These are phyloP conservation scores for Petunia hybrid DNA, from an alignment of 305 asterid species.

Conservation along the genomic window DNA sequence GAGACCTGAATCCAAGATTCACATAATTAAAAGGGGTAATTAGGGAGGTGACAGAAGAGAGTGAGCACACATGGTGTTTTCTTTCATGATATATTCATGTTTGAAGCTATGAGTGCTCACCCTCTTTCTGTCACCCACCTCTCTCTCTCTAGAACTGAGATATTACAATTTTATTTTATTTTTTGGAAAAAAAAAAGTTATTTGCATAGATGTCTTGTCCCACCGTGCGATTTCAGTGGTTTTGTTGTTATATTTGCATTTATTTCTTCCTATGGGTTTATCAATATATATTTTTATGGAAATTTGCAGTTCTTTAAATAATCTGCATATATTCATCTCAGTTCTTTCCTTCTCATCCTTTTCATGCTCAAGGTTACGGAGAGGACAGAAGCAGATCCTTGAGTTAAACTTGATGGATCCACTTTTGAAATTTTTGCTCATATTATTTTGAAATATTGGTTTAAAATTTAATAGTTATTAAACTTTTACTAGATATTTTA, in stretches of 20 bases:
- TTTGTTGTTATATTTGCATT: too few relatives aligned
- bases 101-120: constrained; percentile 32
- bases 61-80: constrained; percentile 29
- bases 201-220: too few relatives aligned
- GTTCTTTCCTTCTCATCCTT: neutral
- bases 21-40: neutral
- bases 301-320: neutral
- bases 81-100: constrained; percentile 22
- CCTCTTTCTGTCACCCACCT: constrained; percentile 25
- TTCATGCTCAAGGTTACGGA: neutral
- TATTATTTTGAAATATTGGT: too few relatives aligned
- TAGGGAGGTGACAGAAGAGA: constrained; percentile 30
- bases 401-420: too few relatives aligned
- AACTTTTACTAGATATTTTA: too few relatives aligned
- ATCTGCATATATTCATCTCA: neutral
- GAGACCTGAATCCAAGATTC: neutral
- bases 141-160: constrained; percentile 3
- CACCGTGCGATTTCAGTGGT: too few relatives aligned
- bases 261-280: neutral
- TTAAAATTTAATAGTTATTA: too few relatives aligned
- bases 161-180: neutral
- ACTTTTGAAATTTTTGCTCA: too few relatives aligned
- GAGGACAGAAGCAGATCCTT: neutral
- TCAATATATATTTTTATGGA: neutral
- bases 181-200: neutral